Conservation (phyloP, 2,329 filamentous ascomycete genomes). For the Stachybotrys chartarum region DNA sequence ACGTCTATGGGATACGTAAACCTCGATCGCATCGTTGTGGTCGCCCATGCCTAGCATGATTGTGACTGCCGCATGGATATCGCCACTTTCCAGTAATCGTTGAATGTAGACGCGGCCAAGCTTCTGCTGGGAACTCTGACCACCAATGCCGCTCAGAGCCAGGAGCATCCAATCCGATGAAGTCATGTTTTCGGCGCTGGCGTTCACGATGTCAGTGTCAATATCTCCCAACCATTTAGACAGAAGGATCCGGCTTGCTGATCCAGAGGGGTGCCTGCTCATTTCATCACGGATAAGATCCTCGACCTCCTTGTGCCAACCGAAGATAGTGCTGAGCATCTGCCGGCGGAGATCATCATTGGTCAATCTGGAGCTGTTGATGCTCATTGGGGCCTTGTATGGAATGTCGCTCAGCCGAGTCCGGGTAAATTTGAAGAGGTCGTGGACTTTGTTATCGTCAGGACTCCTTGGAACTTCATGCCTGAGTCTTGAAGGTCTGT, state of each 20-base stretch:
- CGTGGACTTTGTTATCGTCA: slow-evolving; percentile 60
- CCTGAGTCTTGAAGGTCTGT: slow-evolving; percentile 62
- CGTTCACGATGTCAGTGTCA: slow-evolving; percentile 71
- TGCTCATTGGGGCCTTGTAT: slow-evolving; percentile 60
- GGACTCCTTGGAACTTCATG: slow-evolving; percentile 77
- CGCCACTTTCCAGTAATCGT: slow-evolving; percentile 78
- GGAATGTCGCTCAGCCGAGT: slow-evolving; percentile 75
- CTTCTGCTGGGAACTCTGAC: slow-evolving; percentile 71
- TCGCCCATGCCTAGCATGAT: slow-evolving; percentile 91
- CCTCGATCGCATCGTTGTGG: slow-evolving; percentile 88
- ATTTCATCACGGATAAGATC: slow-evolving; percentile 81
- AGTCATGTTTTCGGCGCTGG: slow-evolving; percentile 79
- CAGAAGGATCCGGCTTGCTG: slow-evolving; percentile 72
- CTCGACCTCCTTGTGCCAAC: slow-evolving; percentile 82
- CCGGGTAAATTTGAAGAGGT: slow-evolving; percentile 82
- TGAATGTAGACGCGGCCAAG: slow-evolving; percentile 87
- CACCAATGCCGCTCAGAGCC: slow-evolving; percentile 81
- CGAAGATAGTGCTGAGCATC: slow-evolving; percentile 92
- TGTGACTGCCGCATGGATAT: slow-evolving; percentile 85
- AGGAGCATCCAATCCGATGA: slow-evolving; percentile 96
- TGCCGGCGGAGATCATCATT: slow-evolving; percentile 78
- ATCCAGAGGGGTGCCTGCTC: slow-evolving; percentile 63
- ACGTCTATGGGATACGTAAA: slow-evolving; percentile 85
- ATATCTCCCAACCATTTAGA: slow-evolving; percentile 90
- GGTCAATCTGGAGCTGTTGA: slow-evolving; percentile 54